These are phyloP conservation scores for Tillandsia fasciculata DNA, from an alignment of 176 grass and related monocot species.

Conservation along the genomic window DNA sequence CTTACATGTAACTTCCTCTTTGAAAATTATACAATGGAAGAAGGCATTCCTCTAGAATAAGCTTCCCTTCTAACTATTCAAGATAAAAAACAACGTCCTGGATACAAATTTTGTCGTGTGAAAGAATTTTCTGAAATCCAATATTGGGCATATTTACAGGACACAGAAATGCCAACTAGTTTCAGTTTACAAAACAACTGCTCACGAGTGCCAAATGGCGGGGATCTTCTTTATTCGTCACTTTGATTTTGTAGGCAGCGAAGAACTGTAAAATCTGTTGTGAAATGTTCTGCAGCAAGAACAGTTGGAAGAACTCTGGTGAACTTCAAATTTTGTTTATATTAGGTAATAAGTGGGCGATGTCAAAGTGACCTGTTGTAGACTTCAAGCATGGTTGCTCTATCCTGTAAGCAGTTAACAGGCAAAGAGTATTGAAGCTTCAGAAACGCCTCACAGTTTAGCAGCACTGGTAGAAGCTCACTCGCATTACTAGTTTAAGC, in stretches of 20 bases:
- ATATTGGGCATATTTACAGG: neutral
- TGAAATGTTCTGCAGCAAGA: constrained; percentile 18
- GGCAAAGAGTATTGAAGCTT: constrained; percentile 26
- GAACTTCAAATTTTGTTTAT: constrained; percentile 31
- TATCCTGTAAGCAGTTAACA: constrained; percentile 51
- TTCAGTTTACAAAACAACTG: neutral
- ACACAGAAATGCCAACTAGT: neutral
- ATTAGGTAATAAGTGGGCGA: constrained; percentile 21
- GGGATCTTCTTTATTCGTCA: neutral
- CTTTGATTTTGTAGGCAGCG: neutral
- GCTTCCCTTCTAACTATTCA: neutral
- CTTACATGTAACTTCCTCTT: neutral
- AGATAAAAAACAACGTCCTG: neutral
- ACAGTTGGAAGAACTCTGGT: constrained; percentile 20
- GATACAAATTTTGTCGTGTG: neutral
- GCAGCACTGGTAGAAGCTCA: neutral
- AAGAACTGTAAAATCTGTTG: constrained; percentile 23
- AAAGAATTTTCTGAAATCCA: neutral
- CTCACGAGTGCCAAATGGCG: neutral
- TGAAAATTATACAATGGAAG: neutral
- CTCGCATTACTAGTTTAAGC: neutral
- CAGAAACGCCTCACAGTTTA: neutral
- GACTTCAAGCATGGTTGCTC: constrained; percentile 52
- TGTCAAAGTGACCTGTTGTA: constrained; percentile 58
- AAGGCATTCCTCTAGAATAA: neutral